phyloP scores from a whole-genome alignment of 768 basidiomycete genomes.

The Pleurotus cornucopiae region DNA sequence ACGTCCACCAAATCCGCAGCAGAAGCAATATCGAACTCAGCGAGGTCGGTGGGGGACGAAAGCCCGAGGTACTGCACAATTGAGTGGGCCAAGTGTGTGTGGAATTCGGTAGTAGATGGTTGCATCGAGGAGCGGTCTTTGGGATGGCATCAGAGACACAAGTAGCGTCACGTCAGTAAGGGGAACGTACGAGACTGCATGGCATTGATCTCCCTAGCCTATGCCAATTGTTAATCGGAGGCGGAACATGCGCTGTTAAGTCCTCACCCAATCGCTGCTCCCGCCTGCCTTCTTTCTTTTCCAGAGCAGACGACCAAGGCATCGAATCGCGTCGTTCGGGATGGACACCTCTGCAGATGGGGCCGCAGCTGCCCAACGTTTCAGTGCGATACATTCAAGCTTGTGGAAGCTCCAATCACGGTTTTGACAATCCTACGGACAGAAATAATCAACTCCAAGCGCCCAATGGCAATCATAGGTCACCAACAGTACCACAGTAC shows the following conservation, averaged over 20 bases:
- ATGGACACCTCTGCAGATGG: constrained; percentile 42
- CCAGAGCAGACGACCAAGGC: constrained; percentile 76
- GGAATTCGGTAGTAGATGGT: constrained; percentile 44
- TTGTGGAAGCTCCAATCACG: constrained; percentile 75
- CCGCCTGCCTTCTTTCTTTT: constrained; percentile 49
- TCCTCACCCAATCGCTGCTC: constrained; percentile 53
- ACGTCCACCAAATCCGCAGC: constrained; percentile 63
- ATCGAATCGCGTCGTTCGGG: constrained; percentile 78
- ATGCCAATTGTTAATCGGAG: neutral
- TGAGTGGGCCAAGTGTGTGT: constrained; percentile 70
- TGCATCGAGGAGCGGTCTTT: constrained; percentile 57
- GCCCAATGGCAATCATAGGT: neutral
- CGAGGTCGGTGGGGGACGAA: constrained; percentile 54
- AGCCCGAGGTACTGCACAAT: constrained; percentile 68
- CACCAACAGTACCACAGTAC: constrained; percentile 74
- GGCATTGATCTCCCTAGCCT: constrained; percentile 61
- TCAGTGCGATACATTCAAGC: constrained; percentile 70
- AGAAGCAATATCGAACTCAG: constrained; percentile 50
- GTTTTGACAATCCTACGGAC: constrained; percentile 59
- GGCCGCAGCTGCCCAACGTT: constrained; percentile 48
- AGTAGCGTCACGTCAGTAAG: neutral
- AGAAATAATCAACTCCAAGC: neutral
- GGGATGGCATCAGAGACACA: neutral
- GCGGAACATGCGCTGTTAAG: neutral
- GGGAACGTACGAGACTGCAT: constrained; percentile 72